A percentile compares a stretch with the other conserved stretches of the same genome.
These are phyloP conservation scores for Podaxis carcinomalis DNA, from an alignment of 768 basidiomycete genomes.

Conservation along the genomic window DNA sequence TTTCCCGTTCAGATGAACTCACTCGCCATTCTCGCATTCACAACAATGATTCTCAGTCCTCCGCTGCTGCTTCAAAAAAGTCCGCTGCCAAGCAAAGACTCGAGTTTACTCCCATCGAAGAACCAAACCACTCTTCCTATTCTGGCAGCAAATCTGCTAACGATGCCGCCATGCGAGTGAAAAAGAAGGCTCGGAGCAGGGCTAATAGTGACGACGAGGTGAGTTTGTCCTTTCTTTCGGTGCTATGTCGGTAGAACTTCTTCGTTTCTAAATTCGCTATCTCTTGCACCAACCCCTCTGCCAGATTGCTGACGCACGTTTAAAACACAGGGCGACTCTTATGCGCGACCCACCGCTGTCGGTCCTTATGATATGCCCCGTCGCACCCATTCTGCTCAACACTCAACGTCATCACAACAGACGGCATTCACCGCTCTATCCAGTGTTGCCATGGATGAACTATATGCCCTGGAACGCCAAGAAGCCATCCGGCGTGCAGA, in stretches of 20 bases:
- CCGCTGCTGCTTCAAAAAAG: constrained; percentile 17
- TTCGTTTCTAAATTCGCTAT: constrained; percentile 11
- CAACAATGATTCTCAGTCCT: constrained; percentile 46
- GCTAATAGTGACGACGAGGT: constrained; percentile 86
- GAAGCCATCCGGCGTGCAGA: constrained; percentile 85
- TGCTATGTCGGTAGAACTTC: constrained; percentile 1
- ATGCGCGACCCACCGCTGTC: constrained; percentile 52
- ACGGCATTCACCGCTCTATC: constrained; percentile 67
- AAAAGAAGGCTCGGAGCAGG: constrained; percentile 77
- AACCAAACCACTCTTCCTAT: background rate
- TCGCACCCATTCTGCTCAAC: constrained; percentile 19
- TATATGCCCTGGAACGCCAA: constrained; percentile 82
- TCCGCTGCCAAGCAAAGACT: constrained; percentile 13
- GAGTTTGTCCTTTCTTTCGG: constrained; percentile 24
- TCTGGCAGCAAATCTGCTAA: background rate
- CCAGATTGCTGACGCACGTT: constrained; percentile 1
- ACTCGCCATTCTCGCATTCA: constrained; percentile 96
- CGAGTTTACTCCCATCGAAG: constrained; percentile 18
- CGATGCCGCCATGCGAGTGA: constrained; percentile 34
- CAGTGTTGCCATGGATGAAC: constrained; percentile 80
- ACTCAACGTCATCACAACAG: constrained; percentile 20
- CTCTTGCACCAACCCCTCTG: background rate
- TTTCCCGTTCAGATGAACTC: constrained; percentile 97
- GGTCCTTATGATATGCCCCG: constrained; percentile 41
- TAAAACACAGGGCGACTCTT: constrained; percentile 43